These are phyloP conservation scores for Hemileccinum rubropunctum DNA, from an alignment of 768 basidiomycete species.

Conservation along the genomic window DNA sequence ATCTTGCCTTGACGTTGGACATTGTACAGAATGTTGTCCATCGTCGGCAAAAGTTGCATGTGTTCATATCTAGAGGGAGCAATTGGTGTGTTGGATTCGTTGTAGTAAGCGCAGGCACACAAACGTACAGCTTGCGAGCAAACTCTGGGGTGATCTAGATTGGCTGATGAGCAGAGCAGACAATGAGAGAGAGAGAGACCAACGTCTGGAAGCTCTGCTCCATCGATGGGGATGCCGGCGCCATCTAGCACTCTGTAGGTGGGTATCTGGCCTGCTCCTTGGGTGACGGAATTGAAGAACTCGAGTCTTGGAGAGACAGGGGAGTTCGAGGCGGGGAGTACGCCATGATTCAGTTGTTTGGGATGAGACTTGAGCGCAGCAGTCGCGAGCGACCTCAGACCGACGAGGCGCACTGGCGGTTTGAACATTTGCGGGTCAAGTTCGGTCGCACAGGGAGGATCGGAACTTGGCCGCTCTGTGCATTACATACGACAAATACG, in stretches of 20 bases:
- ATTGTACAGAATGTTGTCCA: slow-evolving; percentile 89
- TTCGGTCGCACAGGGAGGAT: too few species aligned
- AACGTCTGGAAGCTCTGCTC: slow-evolving; percentile 75
- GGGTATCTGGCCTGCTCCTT: slow-evolving; percentile 64
- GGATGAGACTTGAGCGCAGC: slow-evolving; percentile 12
- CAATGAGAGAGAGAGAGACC: slow-evolving; percentile 12
- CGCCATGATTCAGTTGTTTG: slow-evolving; percentile 23
- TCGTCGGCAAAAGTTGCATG: slow-evolving; percentile 75
- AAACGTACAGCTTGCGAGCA: slow-evolving; percentile 58
- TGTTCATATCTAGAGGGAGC: slow-evolving; percentile 56
- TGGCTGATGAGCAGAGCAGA: slow-evolving; percentile 6
- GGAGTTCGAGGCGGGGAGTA: slow-evolving; percentile 46
- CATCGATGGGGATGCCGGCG: slow-evolving; percentile 67
- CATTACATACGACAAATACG: slow-evolving; percentile 12
- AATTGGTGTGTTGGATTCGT: neutral
- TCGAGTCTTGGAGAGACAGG: slow-evolving; percentile 67
- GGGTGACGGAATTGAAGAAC: slow-evolving; percentile 79
- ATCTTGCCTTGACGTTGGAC: slow-evolving; percentile 93
- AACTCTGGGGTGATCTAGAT: slow-evolving; percentile 63
- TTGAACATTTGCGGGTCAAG: slow-evolving; percentile 13
- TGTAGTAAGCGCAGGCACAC: neutral
- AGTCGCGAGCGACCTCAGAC: slow-evolving; percentile 15
- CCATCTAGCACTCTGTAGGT: slow-evolving; percentile 87
- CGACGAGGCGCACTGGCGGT: neutral
- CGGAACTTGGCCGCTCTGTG: slow-evolving; percentile 21